These are phyloP conservation scores for Arabis hirsuta DNA, from an alignment of 345 rosid genomes.

Conservation along the genomic window DNA sequence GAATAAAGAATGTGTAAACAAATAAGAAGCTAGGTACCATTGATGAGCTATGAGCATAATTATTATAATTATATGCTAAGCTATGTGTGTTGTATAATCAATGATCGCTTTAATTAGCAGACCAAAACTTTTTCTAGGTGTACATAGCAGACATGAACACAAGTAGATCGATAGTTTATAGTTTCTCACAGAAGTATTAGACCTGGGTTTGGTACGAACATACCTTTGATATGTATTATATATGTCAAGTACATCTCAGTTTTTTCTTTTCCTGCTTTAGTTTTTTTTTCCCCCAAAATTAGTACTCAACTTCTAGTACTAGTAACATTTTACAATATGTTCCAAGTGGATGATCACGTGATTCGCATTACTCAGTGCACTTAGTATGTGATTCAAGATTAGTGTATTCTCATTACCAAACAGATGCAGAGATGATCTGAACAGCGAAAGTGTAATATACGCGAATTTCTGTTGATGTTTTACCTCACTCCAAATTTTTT, in stretches of 20 bases:
- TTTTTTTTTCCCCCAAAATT: neutral
- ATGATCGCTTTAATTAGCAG: slow-evolving; percentile 36
- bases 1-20: slow-evolving; percentile 25
- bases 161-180: slow-evolving; percentile 37
- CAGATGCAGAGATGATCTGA: slow-evolving; percentile 30
- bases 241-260: slow-evolving; percentile 27
- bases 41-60: slow-evolving; percentile 27
- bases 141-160: slow-evolving; percentile 37
- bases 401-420: slow-evolving; percentile 7
- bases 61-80: neutral
- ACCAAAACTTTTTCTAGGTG: slow-evolving; percentile 41
- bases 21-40: slow-evolving; percentile 30
- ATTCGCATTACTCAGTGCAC: slow-evolving; percentile 18
- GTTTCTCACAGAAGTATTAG: slow-evolving; percentile 33
- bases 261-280: slow-evolving; percentile 9
- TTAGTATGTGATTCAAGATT: slow-evolving; percentile 23
- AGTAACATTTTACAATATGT: slow-evolving; percentile 22
- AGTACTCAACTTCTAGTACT: slow-evolving; percentile 29
- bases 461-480: neutral
- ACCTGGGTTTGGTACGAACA: slow-evolving; percentile 38
- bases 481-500: neutral
- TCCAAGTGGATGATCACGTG: slow-evolving; percentile 26
- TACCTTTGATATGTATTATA: slow-evolving; percentile 38
- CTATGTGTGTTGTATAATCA: slow-evolving; percentile 27
- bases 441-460: neutral